A percentile compares a stretch with the other conserved stretches of the same genome.
These are phyloP conservation scores for Phytopythium ostracodes DNA, from an alignment of 352 stramenopile species.

Conservation along the genomic window DNA sequence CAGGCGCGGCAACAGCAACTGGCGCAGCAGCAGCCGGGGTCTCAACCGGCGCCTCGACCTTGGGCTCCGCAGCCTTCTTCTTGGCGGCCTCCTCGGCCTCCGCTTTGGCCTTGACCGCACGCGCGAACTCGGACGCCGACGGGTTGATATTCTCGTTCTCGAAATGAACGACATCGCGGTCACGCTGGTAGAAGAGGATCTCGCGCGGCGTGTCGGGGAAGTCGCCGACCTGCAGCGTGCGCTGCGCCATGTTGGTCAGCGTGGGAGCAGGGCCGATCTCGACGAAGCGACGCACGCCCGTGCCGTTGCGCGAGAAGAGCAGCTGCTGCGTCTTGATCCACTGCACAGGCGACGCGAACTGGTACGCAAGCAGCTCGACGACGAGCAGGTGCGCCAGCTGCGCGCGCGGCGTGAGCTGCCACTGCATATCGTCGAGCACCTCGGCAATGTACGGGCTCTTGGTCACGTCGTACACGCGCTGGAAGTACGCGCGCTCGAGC, in stretches of 20 bases:
- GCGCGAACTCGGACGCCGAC: slow-evolving; percentile 63
- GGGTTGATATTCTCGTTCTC: slow-evolving; percentile 58
- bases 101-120: slow-evolving; percentile 25
- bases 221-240: slow-evolving; percentile 67
- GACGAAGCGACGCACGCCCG: slow-evolving; percentile 61
- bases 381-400: slow-evolving; percentile 74
- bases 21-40: slow-evolving; percentile 21
- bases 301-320: slow-evolving; percentile 55
- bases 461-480: slow-evolving; percentile 66
- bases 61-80: slow-evolving; percentile 33
- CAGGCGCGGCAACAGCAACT: slow-evolving; percentile 15
- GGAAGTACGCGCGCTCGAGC: slow-evolving; percentile 69
- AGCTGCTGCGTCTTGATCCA: slow-evolving; percentile 87
- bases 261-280: slow-evolving; percentile 83
- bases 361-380: slow-evolving; percentile 84
- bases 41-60: slow-evolving; percentile 23
- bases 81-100: slow-evolving; percentile 33
- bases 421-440: slow-evolving; percentile 66
- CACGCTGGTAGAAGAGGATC: slow-evolving; percentile 83
- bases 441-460: slow-evolving; percentile 67
- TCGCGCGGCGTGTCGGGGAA: slow-evolving; percentile 51
- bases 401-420: slow-evolving; percentile 57
- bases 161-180: slow-evolving; percentile 79
- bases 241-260: slow-evolving; percentile 81
- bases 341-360: slow-evolving; percentile 87